Evolutionary conservation across 345 rosid species (phyloP).

Genomic region (Hibiscus trionum): DNA sequence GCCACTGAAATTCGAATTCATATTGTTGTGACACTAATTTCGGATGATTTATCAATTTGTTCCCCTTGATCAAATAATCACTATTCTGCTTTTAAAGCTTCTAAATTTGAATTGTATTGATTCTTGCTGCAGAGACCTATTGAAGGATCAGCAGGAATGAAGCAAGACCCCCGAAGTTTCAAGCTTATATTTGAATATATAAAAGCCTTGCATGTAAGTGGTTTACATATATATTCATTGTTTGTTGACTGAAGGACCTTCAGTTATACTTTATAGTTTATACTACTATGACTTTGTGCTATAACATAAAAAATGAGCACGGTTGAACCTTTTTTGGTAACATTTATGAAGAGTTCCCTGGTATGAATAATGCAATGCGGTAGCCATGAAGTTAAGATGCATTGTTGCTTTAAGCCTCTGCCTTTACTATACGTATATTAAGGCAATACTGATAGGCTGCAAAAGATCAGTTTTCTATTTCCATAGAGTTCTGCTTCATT

Average conservation of each 20-base stretch:
- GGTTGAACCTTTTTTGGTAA: not conserved
- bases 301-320: too few relatives aligned
- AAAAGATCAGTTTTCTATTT: not conserved
- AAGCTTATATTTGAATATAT: constrained; percentile 77
- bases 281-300: too few relatives aligned
- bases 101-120: not conserved
- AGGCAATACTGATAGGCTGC: not conserved
- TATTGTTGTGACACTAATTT: not conserved
- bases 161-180: constrained; percentile 81
- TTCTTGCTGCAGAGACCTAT: constrained; percentile 53
- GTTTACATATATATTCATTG: not conserved
- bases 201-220: constrained; percentile 84
- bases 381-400: not conserved
- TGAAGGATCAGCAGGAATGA: constrained; percentile 53
- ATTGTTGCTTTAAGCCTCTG: not conserved
- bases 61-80: not conserved
- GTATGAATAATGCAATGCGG: not conserved
- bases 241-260: too few relatives aligned
- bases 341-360: not conserved
- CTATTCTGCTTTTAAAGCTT: not conserved
- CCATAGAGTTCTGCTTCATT: not conserved
- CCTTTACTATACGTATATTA: not conserved
- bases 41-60: not conserved
- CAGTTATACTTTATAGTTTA: too few relatives aligned
- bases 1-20: not conserved